Evolutionary conservation across 345 rosid species (phyloP).

Genomic region (Syzygium aqueum): DNA sequence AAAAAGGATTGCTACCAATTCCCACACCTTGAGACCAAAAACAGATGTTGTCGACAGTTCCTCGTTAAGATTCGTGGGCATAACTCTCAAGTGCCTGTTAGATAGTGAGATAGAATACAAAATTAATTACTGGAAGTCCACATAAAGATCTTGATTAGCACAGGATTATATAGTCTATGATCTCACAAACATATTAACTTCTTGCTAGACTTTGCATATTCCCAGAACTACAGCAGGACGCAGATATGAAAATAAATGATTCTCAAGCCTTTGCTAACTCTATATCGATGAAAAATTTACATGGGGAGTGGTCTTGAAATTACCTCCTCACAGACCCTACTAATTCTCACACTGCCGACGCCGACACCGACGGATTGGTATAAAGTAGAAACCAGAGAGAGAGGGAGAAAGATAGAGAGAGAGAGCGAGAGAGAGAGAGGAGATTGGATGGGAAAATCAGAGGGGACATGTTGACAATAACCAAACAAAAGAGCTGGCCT

Average conservation of each 20-base stretch:
- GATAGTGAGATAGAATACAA: not conserved
- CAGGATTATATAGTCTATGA: not conserved
- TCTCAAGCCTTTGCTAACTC: not conserved
- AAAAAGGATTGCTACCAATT: constrained; percentile 49
- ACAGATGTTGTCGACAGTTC: constrained; percentile 37
- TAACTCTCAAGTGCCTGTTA: constrained; percentile 4
- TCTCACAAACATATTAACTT: not conserved
- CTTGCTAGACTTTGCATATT: not conserved
- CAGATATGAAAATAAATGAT: not conserved
- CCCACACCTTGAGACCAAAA: constrained; percentile 64
- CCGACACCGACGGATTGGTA: not conserved
- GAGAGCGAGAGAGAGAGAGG: not conserved
- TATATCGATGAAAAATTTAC: not conserved
- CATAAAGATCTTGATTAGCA: not conserved
- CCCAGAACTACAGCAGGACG: not conserved
- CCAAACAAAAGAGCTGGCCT: not conserved
- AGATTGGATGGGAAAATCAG: not conserved
- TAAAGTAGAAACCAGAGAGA: not conserved
- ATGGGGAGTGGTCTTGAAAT: not conserved
- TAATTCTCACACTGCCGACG: not conserved
- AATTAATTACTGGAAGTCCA: not conserved
- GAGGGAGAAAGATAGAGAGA: no score
- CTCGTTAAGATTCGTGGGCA: constrained; percentile 56
- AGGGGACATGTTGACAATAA: not conserved
- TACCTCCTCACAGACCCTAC: not conserved